Evolutionary conservation across 176 grass and related monocot species (phyloP).

Genomic region (Musa beccarii): DNA sequence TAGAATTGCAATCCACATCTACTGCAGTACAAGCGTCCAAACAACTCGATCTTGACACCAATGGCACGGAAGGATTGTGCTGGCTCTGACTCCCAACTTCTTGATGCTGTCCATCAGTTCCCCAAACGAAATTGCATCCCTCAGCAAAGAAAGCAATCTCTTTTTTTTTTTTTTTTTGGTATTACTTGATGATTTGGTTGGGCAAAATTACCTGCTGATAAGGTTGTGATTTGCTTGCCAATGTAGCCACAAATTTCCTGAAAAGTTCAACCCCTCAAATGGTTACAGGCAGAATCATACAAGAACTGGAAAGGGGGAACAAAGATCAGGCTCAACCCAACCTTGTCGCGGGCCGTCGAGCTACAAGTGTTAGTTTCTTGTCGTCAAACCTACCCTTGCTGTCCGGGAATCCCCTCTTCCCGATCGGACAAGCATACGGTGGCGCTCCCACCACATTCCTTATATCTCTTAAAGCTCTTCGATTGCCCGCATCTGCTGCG

Average conservation of each 20-base stretch:
- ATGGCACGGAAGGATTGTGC: slow-evolving; percentile 8
- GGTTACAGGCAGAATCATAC: neutral
- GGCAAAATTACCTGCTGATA: slow-evolving; percentile 16
- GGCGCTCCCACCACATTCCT: slow-evolving; percentile 37
- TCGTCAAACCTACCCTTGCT: slow-evolving; percentile 33
- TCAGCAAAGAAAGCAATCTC: neutral
- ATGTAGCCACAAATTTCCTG: slow-evolving; percentile 47
- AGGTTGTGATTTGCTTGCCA: slow-evolving; percentile 28
- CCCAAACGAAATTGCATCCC: neutral
- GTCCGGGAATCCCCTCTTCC: slow-evolving; percentile 43
- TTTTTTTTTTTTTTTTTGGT: neutral
- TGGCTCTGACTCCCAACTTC: slow-evolving; percentile 1
- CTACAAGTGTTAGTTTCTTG: slow-evolving; percentile 16
- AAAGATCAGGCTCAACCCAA: slow-evolving; percentile 16
- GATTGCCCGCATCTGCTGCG: slow-evolving; percentile 55
- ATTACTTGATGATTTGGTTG: neutral
- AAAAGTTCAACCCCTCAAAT: slow-evolving; percentile 9
- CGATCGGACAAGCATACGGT: slow-evolving; percentile 27
- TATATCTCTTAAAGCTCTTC: slow-evolving; percentile 58
- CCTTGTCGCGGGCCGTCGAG: slow-evolving; percentile 53
- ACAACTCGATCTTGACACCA: neutral
- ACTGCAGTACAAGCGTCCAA: neutral
- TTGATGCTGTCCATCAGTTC: neutral
- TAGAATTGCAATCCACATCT: slow-evolving; percentile 10
- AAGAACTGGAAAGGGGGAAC: neutral